These are phyloP conservation scores for Fragaria vesca DNA, from an alignment of 306 rosid genomes.

Conservation along the genomic window DNA sequence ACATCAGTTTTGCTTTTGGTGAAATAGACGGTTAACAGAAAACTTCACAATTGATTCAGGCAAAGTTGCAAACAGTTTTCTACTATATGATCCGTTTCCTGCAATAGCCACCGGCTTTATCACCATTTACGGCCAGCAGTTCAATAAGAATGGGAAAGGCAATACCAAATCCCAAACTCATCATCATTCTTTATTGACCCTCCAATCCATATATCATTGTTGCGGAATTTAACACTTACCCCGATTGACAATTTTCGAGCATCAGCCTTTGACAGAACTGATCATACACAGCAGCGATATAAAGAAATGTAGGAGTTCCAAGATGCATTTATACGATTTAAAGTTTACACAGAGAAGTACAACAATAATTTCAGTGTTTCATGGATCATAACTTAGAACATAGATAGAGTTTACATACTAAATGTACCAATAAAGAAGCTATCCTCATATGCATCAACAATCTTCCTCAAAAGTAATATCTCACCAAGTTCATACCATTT, in stretches of 20 bases:
- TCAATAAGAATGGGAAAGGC: not conserved
- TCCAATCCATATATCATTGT: not conserved
- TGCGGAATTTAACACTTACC: not conserved
- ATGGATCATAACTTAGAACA: not conserved
- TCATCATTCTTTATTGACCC: not conserved
- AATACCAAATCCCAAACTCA: not conserved
- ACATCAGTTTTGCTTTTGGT: not conserved
- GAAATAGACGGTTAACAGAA: not conserved
- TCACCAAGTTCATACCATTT: not conserved
- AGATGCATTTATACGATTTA: not conserved
- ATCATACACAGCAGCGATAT: not conserved
- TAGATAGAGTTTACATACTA: not conserved
- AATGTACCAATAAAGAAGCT: not conserved
- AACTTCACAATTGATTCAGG: not conserved
- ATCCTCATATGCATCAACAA: slow-evolving; percentile 2
- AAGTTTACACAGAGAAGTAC: not conserved
- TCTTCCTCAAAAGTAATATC: not conserved
- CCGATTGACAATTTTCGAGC: not conserved
- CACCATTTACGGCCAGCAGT: not conserved
- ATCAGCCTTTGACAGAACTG: not conserved
- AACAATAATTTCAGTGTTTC: not conserved
- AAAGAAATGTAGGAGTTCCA: not conserved
- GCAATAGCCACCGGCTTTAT: not conserved
- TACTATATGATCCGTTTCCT: not conserved
- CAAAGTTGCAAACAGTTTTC: not conserved